Base-by-base conservation (phyloP, 345 rosid genomes). In the Gossypioides kirkii region DNA sequence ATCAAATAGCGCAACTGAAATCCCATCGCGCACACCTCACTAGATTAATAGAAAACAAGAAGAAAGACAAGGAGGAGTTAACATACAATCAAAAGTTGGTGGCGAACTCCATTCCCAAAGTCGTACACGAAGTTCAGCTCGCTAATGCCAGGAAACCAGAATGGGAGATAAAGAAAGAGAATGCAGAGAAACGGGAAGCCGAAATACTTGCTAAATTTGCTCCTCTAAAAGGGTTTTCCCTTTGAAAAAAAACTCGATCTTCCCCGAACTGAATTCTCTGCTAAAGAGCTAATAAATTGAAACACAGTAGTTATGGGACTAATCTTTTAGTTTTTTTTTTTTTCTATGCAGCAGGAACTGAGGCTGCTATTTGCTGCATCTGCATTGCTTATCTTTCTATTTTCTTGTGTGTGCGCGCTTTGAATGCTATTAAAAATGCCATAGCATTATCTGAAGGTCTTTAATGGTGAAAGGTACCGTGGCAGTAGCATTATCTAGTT, bases 201-300 rank as follows among this genome's bases (percentile, higher is more conserved):
- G 87, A 87, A 73, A 87, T 89, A 54, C 80, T 78, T 11, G 80
- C 76, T n/a, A 91, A 82, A 32, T 91, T 87, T 68, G 74, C 90
- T 4, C 72, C 90, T 45, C 79, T 87, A 8, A 80, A 83, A 77
- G 86, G 91, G 23, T 86, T 89, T 38, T 74, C 77, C 60, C 83
- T 52, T 80, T 71, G 12, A 2, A 18, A 49, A 2, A 1, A 10
- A 49, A 8, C 41, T 32, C 38, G 7, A 32, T 32, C 38, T 5
- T 32, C 38, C 38, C 38, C 38, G 38, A 32, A 32, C 5, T 7
- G 5, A 32, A 32, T 32, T 32, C 38, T 32, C 38, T 32, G 38
- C 38, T 32, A 5, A 32, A 32, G 38, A 32, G 38, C 38, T 32
- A 32, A 32, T 32, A 32, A 32, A 32, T 7, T 32, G 5, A 32